phyloP scores from a whole-genome alignment of 805 yeast species.

The Myxozyma neglecta region DNA sequence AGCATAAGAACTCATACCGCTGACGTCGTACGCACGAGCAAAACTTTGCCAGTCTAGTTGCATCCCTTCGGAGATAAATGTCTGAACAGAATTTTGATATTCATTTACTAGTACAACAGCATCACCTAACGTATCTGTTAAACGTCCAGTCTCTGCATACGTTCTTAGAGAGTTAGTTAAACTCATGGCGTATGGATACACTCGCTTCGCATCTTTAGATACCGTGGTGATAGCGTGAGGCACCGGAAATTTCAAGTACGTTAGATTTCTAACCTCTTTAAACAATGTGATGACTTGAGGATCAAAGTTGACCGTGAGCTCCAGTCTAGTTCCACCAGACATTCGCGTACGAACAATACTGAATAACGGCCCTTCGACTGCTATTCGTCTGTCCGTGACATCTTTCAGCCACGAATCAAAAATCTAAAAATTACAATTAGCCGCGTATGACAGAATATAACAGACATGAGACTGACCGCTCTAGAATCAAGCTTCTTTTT shows the following conservation, averaged over 20 bases:
- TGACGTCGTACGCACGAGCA: slow-evolving; percentile 51
- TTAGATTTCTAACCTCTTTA: slow-evolving; percentile 56
- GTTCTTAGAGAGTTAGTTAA: slow-evolving; percentile 53
- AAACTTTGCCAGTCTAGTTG: slow-evolving; percentile 56
- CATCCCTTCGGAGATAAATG: slow-evolving; percentile 42
- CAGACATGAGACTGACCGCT: slow-evolving; percentile 1
- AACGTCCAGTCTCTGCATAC: slow-evolving; percentile 41
- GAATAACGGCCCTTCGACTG: slow-evolving; percentile 45
- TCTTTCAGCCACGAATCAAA: slow-evolving; percentile 53
- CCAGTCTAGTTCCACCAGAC: slow-evolving; percentile 33
- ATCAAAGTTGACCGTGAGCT: slow-evolving; percentile 55
- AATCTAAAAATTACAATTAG: slow-evolving; percentile 24
- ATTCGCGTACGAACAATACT: slow-evolving; percentile 39
- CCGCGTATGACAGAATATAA: background rate
- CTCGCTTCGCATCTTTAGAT: slow-evolving; percentile 51
- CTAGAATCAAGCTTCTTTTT: slow-evolving; percentile 50
- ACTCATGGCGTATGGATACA: slow-evolving; percentile 59
- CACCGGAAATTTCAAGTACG: slow-evolving; percentile 53
- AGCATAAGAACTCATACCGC: slow-evolving; percentile 26
- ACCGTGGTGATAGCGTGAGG: slow-evolving; percentile 54
- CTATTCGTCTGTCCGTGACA: slow-evolving; percentile 32
- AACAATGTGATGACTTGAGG: slow-evolving; percentile 45
- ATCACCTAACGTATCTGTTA: slow-evolving; percentile 45
- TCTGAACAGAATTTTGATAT: slow-evolving; percentile 42
- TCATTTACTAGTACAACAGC: slow-evolving; percentile 46